Evolutionary conservation across 1,284 basidiomycete species (phyloP).

Genomic region (Rhodotorula sp.): DNA sequence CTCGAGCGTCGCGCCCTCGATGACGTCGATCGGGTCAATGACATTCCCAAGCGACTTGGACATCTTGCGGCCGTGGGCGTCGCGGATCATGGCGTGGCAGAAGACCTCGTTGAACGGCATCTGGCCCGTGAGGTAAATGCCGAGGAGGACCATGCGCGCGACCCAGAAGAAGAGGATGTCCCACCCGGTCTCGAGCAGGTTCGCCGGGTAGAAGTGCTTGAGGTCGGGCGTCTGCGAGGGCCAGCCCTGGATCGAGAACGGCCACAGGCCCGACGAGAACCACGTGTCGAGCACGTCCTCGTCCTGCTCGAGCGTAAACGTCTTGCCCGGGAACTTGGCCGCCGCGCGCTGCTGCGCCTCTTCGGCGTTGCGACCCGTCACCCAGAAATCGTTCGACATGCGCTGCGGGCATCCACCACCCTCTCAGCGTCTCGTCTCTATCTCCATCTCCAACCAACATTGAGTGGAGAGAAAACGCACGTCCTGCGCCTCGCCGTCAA

Average conservation of each 20-base stretch:
- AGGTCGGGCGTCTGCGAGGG: conserved; percentile 81
- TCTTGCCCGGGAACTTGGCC: conserved; percentile 67
- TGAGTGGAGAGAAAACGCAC: conserved; percentile 55
- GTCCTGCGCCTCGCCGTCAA: conserved; percentile 73
- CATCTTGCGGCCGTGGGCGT: conserved; percentile 99
- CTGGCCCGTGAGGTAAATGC: conserved; percentile 81
- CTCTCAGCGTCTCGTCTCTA: neutral
- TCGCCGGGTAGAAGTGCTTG: conserved; percentile 81
- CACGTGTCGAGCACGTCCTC: conserved; percentile 98
- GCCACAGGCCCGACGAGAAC: conserved; percentile 99
- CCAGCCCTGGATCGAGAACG: conserved; percentile 98
- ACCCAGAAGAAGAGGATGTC: conserved; percentile 99
- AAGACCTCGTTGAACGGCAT: conserved; percentile 98
- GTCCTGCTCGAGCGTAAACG: conserved; percentile 85
- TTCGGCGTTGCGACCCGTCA: conserved; percentile 78
- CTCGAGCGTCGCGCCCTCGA: conserved; percentile 81
- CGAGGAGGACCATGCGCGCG: conserved; percentile 95
- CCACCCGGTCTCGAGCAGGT: conserved; percentile 95
- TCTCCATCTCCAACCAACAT: neutral
- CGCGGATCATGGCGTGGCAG: conserved; percentile 98
- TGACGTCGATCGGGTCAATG: conserved; percentile 95
- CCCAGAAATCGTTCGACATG: conserved; percentile 79
- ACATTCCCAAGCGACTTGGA: conserved; percentile 98
- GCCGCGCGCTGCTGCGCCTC: conserved; percentile 79
- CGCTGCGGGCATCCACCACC: conserved; percentile 52